phyloP scores from a whole-genome alignment of 1,284 basidiomycete species.

The Anthracocystis panici-leucophaei region DNA sequence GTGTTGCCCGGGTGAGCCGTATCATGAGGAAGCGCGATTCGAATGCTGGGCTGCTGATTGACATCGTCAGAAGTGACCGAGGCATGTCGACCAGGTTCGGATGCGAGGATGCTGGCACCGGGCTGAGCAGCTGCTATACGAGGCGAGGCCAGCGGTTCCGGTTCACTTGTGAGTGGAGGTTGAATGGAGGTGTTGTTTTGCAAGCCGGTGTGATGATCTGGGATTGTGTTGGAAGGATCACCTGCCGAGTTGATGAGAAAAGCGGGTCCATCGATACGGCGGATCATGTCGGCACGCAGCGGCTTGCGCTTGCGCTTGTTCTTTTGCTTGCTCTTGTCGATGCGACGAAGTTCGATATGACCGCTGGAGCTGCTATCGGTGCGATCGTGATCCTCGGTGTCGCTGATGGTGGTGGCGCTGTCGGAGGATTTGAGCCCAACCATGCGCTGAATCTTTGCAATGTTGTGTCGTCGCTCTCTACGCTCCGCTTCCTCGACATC shows the following conservation, averaged over 20 bases:
- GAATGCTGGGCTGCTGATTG: constrained; percentile 35
- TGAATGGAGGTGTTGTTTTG: not conserved
- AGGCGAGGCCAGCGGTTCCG: constrained; percentile 9
- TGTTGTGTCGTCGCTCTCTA: constrained; percentile 44
- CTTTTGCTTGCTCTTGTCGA: constrained; percentile 45
- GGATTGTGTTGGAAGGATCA: constrained; percentile 43
- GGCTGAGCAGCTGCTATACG: constrained; percentile 16
- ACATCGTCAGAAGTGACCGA: constrained; percentile 12
- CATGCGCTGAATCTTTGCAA: constrained; percentile 56
- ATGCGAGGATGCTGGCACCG: constrained; percentile 25
- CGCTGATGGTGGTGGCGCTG: constrained; percentile 43
- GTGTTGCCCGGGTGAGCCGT: not conserved
- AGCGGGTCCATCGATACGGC: constrained; percentile 65
- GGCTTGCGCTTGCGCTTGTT: constrained; percentile 51
- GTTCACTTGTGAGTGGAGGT: constrained; percentile 12
- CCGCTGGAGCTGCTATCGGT: constrained; percentile 51
- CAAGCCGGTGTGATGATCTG: constrained; percentile 14
- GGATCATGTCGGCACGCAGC: constrained; percentile 67
- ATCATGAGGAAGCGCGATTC: constrained; percentile 38
- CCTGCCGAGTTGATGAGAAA: constrained; percentile 67
- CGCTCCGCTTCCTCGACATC: constrained; percentile 67
- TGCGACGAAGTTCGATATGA: constrained; percentile 34
- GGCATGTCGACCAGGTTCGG: constrained; percentile 9
- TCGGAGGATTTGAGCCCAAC: constrained; percentile 52
- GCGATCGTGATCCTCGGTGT: constrained; percentile 34